A percentile compares a stretch with the other conserved stretches of the same genome.
These are phyloP conservation scores for Linnemannia exigua DNA, from an alignment of 192 early-diverging fungal species.

Conservation along the genomic window DNA sequence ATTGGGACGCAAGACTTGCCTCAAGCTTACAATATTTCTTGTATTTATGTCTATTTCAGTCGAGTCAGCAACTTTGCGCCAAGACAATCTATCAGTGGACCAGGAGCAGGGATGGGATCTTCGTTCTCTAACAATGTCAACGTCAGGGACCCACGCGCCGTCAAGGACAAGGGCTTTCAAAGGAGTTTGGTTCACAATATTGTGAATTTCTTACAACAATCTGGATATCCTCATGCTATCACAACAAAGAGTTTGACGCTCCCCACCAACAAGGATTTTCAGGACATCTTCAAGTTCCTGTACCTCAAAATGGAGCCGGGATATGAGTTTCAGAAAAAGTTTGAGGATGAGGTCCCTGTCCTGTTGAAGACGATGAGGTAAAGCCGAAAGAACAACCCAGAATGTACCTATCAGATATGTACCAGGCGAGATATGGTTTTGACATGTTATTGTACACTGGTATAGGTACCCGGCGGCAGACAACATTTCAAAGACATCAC, in stretches of 20 bases:
- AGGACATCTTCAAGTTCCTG: constrained; percentile 82
- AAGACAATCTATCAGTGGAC: constrained; percentile 33
- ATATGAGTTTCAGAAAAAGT: constrained; percentile 70
- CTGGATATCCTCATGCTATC: constrained; percentile 64
- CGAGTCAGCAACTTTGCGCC: constrained; percentile 22
- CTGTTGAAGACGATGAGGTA: constrained; percentile 71
- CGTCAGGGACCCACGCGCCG: constrained; percentile 47
- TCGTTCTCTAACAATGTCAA: constrained; percentile 2
- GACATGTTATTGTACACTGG: not conserved
- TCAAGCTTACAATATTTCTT: not conserved
- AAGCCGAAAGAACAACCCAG: not conserved
- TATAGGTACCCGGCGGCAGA: constrained; percentile 63
- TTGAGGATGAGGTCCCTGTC: constrained; percentile 79
- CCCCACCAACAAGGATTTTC: constrained; percentile 74
- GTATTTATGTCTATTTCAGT: not conserved
- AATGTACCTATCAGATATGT: not conserved
- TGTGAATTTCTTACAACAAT: constrained; percentile 68
- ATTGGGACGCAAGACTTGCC: not conserved
- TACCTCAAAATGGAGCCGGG: constrained; percentile 72
- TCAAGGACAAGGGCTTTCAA: constrained; percentile 63
- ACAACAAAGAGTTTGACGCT: constrained; percentile 61
- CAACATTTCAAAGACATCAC: constrained; percentile 69
- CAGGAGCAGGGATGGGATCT: not conserved
- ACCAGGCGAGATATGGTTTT: not conserved
- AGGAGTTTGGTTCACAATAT: constrained; percentile 63